These are phyloP conservation scores for Chaetomiaceae sp. DNA, from an alignment of 2,329 filamentous ascomycete species.

Conservation along the genomic window DNA sequence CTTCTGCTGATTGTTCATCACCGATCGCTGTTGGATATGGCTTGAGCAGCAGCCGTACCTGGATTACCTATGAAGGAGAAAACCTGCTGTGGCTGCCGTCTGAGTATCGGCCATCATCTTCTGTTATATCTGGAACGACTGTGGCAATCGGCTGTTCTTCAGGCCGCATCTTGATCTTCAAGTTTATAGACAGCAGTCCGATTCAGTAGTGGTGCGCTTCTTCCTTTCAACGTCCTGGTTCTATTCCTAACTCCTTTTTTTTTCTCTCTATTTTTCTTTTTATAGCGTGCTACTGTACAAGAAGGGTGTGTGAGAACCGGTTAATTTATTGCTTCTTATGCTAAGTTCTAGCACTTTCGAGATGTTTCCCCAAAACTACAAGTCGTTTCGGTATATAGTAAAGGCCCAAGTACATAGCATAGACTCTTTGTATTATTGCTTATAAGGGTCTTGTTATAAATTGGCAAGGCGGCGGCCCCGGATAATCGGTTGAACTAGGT, in stretches of 20 bases:
- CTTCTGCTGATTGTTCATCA: background rate
- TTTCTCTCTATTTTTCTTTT: background rate
- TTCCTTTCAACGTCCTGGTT: background rate
- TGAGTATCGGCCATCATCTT: background rate
- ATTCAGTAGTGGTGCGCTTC: background rate
- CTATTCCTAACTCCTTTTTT: background rate
- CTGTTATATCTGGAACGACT: conserved; percentile 1
- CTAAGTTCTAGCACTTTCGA: background rate
- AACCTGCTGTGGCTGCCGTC: conserved; percentile 1
- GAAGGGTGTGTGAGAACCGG: conserved; percentile 1
- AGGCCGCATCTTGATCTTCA: background rate
- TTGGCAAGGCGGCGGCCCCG: background rate
- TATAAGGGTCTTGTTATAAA: background rate
- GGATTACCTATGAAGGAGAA: conserved; percentile 1
- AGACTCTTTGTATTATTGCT: background rate
- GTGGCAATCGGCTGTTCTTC: conserved; percentile 5
- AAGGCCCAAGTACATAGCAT: no score
- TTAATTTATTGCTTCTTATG: background rate
- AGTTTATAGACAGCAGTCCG: background rate
- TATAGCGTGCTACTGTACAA: conserved; percentile 6
- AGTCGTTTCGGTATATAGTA: background rate
- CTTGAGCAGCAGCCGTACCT: background rate
- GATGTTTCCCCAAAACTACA: background rate
- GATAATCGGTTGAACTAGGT: background rate
- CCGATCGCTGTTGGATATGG: background rate